Conservation (phyloP, 2,329 filamentous ascomycete genomes). For the Sporothrix brasiliensis region DNA sequence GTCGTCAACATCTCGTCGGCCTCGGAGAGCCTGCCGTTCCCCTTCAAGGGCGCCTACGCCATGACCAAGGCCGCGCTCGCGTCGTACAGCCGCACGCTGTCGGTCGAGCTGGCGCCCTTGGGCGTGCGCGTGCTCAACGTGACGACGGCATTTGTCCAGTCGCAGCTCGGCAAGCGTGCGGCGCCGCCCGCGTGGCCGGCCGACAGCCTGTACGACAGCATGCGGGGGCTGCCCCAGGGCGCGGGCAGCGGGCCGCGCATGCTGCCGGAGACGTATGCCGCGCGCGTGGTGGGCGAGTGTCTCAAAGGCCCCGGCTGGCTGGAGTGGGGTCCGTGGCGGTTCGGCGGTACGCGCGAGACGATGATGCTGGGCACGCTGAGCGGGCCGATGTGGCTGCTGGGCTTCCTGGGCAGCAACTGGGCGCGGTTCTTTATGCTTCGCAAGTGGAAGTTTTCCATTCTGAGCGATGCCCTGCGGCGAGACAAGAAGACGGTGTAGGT, state of each 20-base stretch:
- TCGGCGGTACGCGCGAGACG: slow-evolving; percentile 35
- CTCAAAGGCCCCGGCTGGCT: slow-evolving; percentile 32
- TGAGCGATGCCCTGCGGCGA: slow-evolving; percentile 5
- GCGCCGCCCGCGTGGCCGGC: slow-evolving; percentile 49
- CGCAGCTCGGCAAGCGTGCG: slow-evolving; percentile 53
- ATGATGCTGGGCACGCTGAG: slow-evolving; percentile 34
- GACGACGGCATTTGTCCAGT: slow-evolving; percentile 51
- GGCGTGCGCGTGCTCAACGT: slow-evolving; percentile 59
- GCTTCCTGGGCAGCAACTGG: slow-evolving; percentile 34
- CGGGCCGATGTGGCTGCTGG: slow-evolving; percentile 35
- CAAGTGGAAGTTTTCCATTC: slow-evolving; percentile 33
- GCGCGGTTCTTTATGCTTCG: slow-evolving; percentile 33
- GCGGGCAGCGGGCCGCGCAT: slow-evolving; percentile 38
- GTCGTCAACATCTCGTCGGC: slow-evolving; percentile 60
- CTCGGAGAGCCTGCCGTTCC: slow-evolving; percentile 54
- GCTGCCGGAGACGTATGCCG: slow-evolving; percentile 39
- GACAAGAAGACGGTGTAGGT: slow-evolving; percentile 44
- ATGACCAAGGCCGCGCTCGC: slow-evolving; percentile 59
- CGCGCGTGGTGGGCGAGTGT: slow-evolving; percentile 31
- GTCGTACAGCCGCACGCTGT: slow-evolving; percentile 56
- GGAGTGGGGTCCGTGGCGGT: slow-evolving; percentile 33
- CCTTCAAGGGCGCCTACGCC: slow-evolving; percentile 57
- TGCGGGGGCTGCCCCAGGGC: slow-evolving; percentile 40
- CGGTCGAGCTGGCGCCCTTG: slow-evolving; percentile 56
- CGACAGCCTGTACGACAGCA: slow-evolving; percentile 51